phyloP scores from a whole-genome alignment of 1,139 yeast species.

The Saccharomyces hybrid region DNA sequence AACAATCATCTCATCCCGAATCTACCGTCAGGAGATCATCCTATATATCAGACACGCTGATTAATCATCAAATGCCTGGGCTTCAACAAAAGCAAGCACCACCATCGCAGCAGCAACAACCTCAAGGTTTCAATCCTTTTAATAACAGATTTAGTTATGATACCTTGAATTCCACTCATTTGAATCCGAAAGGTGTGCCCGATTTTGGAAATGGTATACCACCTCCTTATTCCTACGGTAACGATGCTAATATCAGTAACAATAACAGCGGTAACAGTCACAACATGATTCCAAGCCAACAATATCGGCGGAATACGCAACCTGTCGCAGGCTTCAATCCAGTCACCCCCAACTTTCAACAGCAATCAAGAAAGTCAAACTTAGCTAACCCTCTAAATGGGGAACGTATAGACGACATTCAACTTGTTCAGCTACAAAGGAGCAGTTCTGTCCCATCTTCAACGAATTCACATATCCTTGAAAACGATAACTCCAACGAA shows the following conservation, averaged over 20 bases:
- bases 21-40: slow-evolving; percentile 28
- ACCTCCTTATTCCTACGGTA: slow-evolving; percentile 10
- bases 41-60: slow-evolving; percentile 28
- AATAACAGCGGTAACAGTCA: slow-evolving; percentile 8
- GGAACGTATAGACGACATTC: background rate
- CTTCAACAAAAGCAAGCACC: slow-evolving; percentile 2
- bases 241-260: slow-evolving; percentile 1
- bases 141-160: slow-evolving; percentile 1
- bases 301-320: slow-evolving; percentile 11
- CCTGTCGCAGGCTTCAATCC: slow-evolving; percentile 8
- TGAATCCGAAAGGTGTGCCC: background rate
- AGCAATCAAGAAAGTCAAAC: slow-evolving; percentile 6
- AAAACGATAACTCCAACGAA: background rate
- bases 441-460: slow-evolving; percentile 4
- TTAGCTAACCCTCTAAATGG: slow-evolving; percentile 4
- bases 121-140: slow-evolving; percentile 13
- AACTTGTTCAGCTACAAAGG: background rate
- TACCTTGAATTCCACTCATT: background rate
- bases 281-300: slow-evolving; percentile 8
- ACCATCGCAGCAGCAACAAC: slow-evolving; percentile 5
- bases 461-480: slow-evolving; percentile 1
- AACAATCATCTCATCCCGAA: slow-evolving; percentile 6
- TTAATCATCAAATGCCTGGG: slow-evolving; percentile 18
- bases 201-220: slow-evolving; percentile 4
- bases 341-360: slow-evolving; percentile 5